Evolutionary conservation across 352 stramenopile genomes (phyloP).

Genomic region (Pythium phragmiticola): DNA sequence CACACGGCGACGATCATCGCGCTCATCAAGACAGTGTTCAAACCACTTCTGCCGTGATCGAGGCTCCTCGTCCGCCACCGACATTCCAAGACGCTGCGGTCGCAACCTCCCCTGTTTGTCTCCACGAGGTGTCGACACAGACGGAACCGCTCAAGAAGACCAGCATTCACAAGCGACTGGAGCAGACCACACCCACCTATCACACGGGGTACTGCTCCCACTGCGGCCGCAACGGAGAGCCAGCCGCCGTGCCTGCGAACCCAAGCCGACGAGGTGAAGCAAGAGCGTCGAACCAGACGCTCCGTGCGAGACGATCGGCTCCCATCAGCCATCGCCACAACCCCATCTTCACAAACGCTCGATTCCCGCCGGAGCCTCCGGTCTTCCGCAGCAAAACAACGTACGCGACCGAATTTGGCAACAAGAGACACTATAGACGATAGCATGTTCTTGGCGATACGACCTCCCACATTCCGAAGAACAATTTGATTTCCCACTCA

Average conservation of each 20-base stretch:
- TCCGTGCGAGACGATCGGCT: neutral
- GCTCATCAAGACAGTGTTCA: neutral
- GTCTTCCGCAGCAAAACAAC: slow-evolving; percentile 41
- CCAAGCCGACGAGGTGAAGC: neutral
- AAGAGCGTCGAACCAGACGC: neutral
- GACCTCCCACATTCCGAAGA: neutral
- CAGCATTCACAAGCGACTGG: neutral
- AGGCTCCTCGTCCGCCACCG: slow-evolving; percentile 2
- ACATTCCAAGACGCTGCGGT: neutral
- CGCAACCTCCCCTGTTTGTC: neutral
- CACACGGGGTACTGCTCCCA: slow-evolving; percentile 17
- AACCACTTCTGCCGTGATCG: neutral
- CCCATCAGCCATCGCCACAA: slow-evolving; percentile 28
- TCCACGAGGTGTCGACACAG: slow-evolving; percentile 10
- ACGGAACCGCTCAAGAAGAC: slow-evolving; percentile 10
- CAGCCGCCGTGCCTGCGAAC: neutral
- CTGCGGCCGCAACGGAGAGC: slow-evolving; percentile 6
- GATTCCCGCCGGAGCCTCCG: slow-evolving; percentile 45
- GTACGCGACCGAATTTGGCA: slow-evolving; percentile 37
- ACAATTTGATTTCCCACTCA: neutral
- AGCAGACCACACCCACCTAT: neutral
- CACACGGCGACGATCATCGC: neutral
- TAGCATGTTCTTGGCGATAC: slow-evolving; percentile 5
- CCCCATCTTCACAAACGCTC: slow-evolving; percentile 47
- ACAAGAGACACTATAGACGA: neutral